Evolutionary conservation across 2,329 filamentous ascomycete species (phyloP), one percentile per base, ranked within the genome.

Genomic region (Amauroascus niger): DNA sequence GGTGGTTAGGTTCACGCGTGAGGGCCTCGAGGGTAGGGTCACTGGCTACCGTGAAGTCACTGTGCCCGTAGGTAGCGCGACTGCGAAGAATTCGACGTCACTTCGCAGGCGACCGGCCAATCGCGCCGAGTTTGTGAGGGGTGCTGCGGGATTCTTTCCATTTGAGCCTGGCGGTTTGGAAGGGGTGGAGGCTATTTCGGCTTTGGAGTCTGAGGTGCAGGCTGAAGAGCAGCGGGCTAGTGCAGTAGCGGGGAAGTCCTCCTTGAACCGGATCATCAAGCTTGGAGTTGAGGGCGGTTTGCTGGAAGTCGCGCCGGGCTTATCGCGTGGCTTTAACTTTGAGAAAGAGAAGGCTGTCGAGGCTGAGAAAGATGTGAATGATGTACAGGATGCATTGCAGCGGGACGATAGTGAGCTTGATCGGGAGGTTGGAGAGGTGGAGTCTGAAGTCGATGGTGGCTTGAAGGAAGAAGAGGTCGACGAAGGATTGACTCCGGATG

Each of bases 41-140:
- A 95, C 88, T 7, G 90, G 90, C 49, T 97, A 98, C 70, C 86
- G 84, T 65, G 93, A 96, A 67, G 87, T 97, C 49, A 96, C 93
- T 0, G 83, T 97, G 7, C 88, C 91, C 4, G 88, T 88, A 32
- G 87, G 83, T 63, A 94, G 86, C 63, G 88, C 87, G 14, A 96
- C 87, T 14, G 91, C 89, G 46, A 98, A 96, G 72, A 95, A 95
- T 65, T 96, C 89, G 2, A 97, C 90, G 0, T 95, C 89, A 4
- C 76, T 96, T 39, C 74, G 87, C 14, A 81, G 93, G 44, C 94
- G 94, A 65, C 91, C 91, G 2, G 91, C 88, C 13, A 84, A 82
- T 54, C 81, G 87, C 58, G 88, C 87, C 28, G 90, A 97, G 48
- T 95, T 97, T 69, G 90, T 97, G 11, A 80, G 91, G 57, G 93